Percentiles rank a stretch among this genome's conserved stretches.
Evolutionary conservation across 2,329 filamentous ascomycete species (phyloP).

Genomic region (Apiospora arundinis): DNA sequence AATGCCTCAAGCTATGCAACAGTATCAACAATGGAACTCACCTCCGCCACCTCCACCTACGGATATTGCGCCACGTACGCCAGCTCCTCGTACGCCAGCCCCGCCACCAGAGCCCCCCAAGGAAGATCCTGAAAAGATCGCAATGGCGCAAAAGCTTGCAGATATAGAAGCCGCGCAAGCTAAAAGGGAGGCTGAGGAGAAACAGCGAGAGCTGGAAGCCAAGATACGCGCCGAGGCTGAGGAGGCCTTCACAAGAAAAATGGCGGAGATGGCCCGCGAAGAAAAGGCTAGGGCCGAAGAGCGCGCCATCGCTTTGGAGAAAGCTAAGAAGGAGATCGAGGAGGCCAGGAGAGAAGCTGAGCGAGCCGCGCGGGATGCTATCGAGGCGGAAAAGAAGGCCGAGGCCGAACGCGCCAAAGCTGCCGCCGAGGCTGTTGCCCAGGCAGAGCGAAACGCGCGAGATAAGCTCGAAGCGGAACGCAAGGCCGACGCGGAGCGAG

Average conservation of each 20-base stretch:
- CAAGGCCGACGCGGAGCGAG: conserved; percentile 45
- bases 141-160: conserved; percentile 65
- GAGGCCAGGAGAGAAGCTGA: conserved; percentile 54
- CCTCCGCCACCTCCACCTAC: conserved; percentile 46
- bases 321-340: conserved; percentile 53
- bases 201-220: conserved; percentile 50
- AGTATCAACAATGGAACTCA: conserved; percentile 47
- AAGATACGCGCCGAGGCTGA: conserved; percentile 55
- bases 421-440: conserved; percentile 47
- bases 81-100: conserved; percentile 16
- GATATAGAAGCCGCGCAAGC: conserved; percentile 54
- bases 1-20: conserved; percentile 51
- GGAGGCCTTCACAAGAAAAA: conserved; percentile 47
- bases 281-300: conserved; percentile 43
- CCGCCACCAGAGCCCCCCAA: conserved; percentile 29
- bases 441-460: conserved; percentile 53
- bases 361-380: conserved; percentile 46
- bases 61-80: conserved; percentile 28
- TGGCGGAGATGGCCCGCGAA: conserved; percentile 48
- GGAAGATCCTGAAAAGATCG: conserved; percentile 63
- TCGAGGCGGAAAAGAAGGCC: conserved; percentile 46
- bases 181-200: conserved; percentile 52
- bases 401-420: conserved; percentile 43
- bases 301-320: conserved; percentile 49
- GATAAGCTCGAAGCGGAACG: conserved; percentile 49